phyloP scores from a whole-genome alignment of 352 stramenopile species.

The Globisporangium camurandrum region DNA sequence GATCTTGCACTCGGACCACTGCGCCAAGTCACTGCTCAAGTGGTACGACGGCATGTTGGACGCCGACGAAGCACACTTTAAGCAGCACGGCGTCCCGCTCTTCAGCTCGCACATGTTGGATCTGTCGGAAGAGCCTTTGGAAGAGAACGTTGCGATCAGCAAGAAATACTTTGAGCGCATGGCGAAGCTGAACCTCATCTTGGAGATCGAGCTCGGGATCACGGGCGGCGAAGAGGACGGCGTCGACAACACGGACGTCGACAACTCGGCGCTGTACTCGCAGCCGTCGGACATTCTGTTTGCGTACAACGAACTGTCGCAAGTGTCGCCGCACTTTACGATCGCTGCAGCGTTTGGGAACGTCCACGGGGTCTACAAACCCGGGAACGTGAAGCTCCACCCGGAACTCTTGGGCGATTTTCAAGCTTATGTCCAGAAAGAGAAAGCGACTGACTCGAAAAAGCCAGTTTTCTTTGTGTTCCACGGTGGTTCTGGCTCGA shows the following conservation, averaged over 20 bases:
- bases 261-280: conserved; percentile 91
- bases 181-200: conserved; percentile 92
- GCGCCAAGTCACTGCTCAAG: conserved; percentile 96
- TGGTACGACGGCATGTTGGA: conserved; percentile 97
- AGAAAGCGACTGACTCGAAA: conserved; percentile 72
- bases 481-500: conserved; percentile 97
- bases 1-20: conserved; percentile 98
- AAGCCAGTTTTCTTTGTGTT: conserved; percentile 99
- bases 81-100: conserved; percentile 90
- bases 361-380: conserved; percentile 98
- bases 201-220: conserved; percentile 98
- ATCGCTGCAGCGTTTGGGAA: conserved; percentile 96
- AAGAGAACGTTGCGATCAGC: conserved; percentile 97
- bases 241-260: conserved; percentile 95
- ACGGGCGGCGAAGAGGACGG: conserved; percentile 98
- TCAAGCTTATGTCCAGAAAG: conserved; percentile 83
- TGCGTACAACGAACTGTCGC: conserved; percentile 92
- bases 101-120: conserved; percentile 99
- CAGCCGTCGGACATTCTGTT: conserved; percentile 93
- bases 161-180: conserved; percentile 98
- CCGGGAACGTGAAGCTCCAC: conserved; percentile 98
- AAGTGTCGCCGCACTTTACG: conserved; percentile 92
- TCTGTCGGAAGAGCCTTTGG: conserved; percentile 95
- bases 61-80: conserved; percentile 95
- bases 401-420: conserved; percentile 95